Percentiles rank a stretch among this genome's conserved stretches.
phyloP scores from a whole-genome alignment of 1,139 yeast genomes.

The Chernovozyma aurita region DNA sequence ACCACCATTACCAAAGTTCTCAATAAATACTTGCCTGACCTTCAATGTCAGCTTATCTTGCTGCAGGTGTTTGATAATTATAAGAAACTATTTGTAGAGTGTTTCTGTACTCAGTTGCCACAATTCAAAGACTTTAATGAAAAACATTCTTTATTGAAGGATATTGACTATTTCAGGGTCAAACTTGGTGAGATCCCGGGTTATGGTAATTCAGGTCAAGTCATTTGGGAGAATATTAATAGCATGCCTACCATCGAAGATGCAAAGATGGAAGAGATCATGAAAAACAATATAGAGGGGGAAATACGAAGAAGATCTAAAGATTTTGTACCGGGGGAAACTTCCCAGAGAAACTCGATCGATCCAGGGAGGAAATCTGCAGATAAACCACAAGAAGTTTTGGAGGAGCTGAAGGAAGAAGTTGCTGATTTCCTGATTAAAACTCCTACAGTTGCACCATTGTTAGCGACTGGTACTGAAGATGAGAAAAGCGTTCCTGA shows the following conservation, averaged over 20 bases:
- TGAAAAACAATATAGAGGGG: conserved; percentile 37
- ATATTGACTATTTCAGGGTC: conserved; percentile 62
- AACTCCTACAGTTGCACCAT: no score
- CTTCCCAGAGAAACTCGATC: no score
- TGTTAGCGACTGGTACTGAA: no score
- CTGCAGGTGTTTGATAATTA: conserved; percentile 59
- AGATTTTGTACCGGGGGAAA: no score
- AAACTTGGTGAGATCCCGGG: conserved; percentile 59
- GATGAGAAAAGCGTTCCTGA: no score
- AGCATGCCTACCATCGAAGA: conserved; percentile 51
- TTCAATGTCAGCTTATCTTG: conserved; percentile 45
- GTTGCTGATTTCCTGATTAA: no score
- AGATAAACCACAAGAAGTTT: no score
- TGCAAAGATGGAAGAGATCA: conserved; percentile 40
- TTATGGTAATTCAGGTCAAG: conserved; percentile 62
- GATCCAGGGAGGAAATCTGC: no score
- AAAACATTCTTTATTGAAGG: conserved; percentile 51
- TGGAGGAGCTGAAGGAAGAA: no score
- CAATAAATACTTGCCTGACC: conserved; percentile 51
- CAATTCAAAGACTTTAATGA: conserved; percentile 51
- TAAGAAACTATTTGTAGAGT: conserved; percentile 51
- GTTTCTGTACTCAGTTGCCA: conserved; percentile 48
- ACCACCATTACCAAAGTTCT: conserved; percentile 58
- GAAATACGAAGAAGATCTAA: no score
- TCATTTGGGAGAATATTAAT: conserved; percentile 62